Percentiles rank a stretch among this genome's conserved stretches.
phyloP scores from a whole-genome alignment of 176 grass and related monocot species.

The Rhipidocladum racemiflorum region DNA sequence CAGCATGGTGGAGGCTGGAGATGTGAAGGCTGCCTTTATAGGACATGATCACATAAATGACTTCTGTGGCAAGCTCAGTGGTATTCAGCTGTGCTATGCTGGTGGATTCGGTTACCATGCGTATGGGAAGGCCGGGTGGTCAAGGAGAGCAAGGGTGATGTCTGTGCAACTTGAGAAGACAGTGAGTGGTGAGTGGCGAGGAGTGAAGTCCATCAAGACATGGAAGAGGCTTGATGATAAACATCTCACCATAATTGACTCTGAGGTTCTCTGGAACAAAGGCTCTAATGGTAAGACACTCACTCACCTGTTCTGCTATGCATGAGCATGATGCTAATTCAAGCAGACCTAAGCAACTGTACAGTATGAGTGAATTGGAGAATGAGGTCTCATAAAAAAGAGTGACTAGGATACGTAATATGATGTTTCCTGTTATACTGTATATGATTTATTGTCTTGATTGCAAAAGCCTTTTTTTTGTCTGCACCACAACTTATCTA shows the following conservation, averaged over 20 bases:
- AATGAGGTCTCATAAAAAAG: not conserved
- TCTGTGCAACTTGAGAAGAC: slow-evolving; percentile 75
- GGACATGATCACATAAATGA: slow-evolving; percentile 95
- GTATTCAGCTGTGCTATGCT: slow-evolving; percentile 81
- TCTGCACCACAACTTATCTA: not conserved
- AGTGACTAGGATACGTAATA: not conserved
- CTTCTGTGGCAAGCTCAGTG: slow-evolving; percentile 74
- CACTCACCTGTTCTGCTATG: not conserved
- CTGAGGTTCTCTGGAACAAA: slow-evolving; percentile 80
- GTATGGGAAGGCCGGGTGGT: slow-evolving; percentile 89
- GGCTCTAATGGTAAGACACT: slow-evolving; percentile 57
- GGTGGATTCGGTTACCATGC: slow-evolving; percentile 98
- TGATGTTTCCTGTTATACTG: not conserved
- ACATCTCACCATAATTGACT: slow-evolving; percentile 73
- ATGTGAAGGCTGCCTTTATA: slow-evolving; percentile 77
- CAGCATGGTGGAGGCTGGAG: slow-evolving; percentile 84
- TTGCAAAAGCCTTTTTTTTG: slow-evolving; percentile 10
- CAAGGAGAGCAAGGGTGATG: slow-evolving; percentile 87
- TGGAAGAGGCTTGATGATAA: slow-evolving; percentile 94
- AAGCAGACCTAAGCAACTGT: not conserved
- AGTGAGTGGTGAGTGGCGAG: slow-evolving; percentile 53
- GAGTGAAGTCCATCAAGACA: slow-evolving; percentile 92
- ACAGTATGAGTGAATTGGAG: not conserved
- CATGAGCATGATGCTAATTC: slow-evolving; percentile 1
- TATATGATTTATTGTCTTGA: not conserved